Evolutionary conservation across 2,329 filamentous ascomycete genomes (phyloP).

Genomic region (Arthrocladium fulminans): DNA sequence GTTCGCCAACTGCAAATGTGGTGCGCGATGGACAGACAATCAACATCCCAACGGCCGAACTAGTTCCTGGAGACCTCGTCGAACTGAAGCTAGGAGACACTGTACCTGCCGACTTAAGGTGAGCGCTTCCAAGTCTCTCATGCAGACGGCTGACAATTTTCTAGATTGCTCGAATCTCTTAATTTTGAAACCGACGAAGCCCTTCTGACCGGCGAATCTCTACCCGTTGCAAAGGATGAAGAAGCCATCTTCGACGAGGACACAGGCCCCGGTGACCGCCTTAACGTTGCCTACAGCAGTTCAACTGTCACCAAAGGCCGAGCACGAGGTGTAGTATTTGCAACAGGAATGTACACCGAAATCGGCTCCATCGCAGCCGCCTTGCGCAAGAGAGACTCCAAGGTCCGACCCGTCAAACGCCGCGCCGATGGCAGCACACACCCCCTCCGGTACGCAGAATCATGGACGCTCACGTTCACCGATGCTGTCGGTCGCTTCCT

Average conservation of each 20-base stretch:
- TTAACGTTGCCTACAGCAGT: constrained; percentile 54
- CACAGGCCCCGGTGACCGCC: constrained; percentile 51
- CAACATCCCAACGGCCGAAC: constrained; percentile 45
- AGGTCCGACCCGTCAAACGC: constrained; percentile 44
- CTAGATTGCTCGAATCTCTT: constrained; percentile 42
- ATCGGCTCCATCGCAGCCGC: constrained; percentile 56
- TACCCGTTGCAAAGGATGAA: constrained; percentile 47
- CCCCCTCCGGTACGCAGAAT: constrained; percentile 45
- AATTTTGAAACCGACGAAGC: constrained; percentile 54
- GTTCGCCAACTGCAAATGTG: constrained; percentile 42
- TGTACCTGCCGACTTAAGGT: constrained; percentile 38
- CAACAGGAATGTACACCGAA: constrained; percentile 49
- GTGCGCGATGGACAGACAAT: constrained; percentile 42
- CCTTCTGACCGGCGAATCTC: constrained; percentile 53
- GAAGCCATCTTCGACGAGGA: constrained; percentile 42
- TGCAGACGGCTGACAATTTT: neutral
- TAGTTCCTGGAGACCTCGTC: constrained; percentile 52
- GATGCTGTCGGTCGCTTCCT: constrained; percentile 56
- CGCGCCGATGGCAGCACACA: constrained; percentile 41
- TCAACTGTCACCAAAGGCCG: constrained; percentile 55
- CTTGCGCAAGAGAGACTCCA: constrained; percentile 52
- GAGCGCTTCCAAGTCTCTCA: constrained; percentile 4
- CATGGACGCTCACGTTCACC: constrained; percentile 44
- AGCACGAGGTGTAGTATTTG: constrained; percentile 51
- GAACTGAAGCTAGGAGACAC: constrained; percentile 42